Base-by-base conservation (phyloP, 306 rosid genomes). In the Quercus wislizeni region DNA sequence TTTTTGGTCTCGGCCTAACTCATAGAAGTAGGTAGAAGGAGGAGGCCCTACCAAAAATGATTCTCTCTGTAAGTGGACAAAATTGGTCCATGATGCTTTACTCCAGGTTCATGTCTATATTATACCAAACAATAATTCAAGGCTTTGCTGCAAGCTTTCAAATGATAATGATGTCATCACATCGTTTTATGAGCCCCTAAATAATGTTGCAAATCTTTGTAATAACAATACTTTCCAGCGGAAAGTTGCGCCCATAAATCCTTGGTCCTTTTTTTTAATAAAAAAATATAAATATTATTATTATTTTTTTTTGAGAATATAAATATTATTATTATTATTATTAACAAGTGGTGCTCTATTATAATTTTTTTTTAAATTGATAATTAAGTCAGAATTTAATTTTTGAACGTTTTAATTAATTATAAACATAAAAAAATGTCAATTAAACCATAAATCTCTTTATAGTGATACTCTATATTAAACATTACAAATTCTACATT, bases 1-100 rank as follows among this genome's bases (percentile, higher is more conserved):
- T 7, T 41, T 80, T 75, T 69, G 75, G 79, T 41, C 38, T 75
- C 69, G 38, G 49, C 31, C 20, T 27, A 59, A 59, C 62, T 75
- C 10, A 49, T 76, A 6, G 7, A 55, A 52, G 74, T 23, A 80
- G 55, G 77, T 27, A 17, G 27, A 28, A 51, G 4, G 73, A 70
- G 38, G 77, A 81, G 74, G 77, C 54, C 77, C 74, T 69, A 76
- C 76, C 77, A 81, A 74, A 81, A 74, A 75, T 69, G 38, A 74
- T 69, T 79, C 69, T 76, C 62, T 76, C 54, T 49, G 3, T 58
- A 49, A 75, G 80, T 62, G 77, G 84, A 76, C 80, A 81, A 61
- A 52, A 23, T 8, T 41, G 1, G 74, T 51, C 35, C 38, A 65
- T 76, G 77, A 30, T 69, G 73, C 84, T 76, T 76, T 75, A 18